Evolutionary conservation across 352 stramenopile species (phyloP).

Genomic region (Phytopythium boreale): DNA sequence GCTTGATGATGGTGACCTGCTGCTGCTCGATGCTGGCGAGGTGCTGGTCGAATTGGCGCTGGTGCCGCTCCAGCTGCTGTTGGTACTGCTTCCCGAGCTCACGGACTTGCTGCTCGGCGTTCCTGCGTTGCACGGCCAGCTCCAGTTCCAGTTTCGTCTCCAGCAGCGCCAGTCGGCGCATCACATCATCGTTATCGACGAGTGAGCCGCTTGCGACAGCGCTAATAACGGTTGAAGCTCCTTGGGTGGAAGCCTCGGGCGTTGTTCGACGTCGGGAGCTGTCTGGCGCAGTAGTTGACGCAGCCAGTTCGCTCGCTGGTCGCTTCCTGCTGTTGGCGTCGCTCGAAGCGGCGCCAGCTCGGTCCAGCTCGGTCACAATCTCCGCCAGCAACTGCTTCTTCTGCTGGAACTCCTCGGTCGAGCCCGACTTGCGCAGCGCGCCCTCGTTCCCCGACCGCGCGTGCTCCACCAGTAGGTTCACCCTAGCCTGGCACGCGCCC

Average conservation of each 20-base stretch:
- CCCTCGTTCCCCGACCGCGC: slow-evolving; percentile 23
- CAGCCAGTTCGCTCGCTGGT: not conserved
- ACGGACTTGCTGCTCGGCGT: slow-evolving; percentile 26
- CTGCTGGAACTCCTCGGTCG: slow-evolving; percentile 19
- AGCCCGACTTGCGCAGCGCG: slow-evolving; percentile 28
- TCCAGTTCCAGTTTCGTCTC: slow-evolving; percentile 31
- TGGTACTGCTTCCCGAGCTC: slow-evolving; percentile 22
- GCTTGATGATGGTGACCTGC: slow-evolving; percentile 34
- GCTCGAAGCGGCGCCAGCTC: not conserved
- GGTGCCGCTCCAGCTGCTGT: slow-evolving; percentile 22
- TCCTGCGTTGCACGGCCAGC: slow-evolving; percentile 22
- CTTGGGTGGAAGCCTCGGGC: not conserved
- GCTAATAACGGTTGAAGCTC: not conserved
- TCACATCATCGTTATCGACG: not conserved
- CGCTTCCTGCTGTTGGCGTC: not conserved
- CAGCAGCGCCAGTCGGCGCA: slow-evolving; percentile 24
- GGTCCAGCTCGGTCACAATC: slow-evolving; percentile 15
- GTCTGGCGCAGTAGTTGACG: not conserved
- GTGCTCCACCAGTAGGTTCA: slow-evolving; percentile 27
- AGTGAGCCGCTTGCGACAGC: not conserved
- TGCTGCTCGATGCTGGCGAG: slow-evolving; percentile 33
- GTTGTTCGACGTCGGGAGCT: not conserved
- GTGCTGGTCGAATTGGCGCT: slow-evolving; percentile 27
- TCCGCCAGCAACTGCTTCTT: slow-evolving; percentile 26
- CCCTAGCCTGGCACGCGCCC: slow-evolving; percentile 28